Conservation (phyloP, 2,329 filamentous ascomycete species). For the Cordyceps fumosorosea region DNA sequence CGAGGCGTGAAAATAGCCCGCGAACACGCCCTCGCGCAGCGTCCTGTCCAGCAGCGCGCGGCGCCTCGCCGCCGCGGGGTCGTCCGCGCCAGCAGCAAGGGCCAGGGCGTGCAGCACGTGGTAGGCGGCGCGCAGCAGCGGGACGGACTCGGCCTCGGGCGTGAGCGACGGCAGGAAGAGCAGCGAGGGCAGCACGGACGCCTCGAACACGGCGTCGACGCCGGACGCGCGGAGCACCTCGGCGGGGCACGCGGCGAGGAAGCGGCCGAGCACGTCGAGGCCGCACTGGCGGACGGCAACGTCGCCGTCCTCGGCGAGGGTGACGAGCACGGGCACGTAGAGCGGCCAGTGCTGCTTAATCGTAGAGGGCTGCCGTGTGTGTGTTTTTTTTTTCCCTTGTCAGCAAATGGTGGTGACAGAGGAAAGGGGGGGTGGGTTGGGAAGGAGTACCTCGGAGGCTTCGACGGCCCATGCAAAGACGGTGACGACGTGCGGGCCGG, state of each 20-base stretch:
- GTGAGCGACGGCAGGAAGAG: slow-evolving; percentile 72
- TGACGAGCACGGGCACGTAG: slow-evolving; percentile 62
- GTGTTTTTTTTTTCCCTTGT: background rate
- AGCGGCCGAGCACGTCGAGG: slow-evolving; percentile 43
- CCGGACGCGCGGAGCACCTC: slow-evolving; percentile 54
- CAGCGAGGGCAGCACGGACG: slow-evolving; percentile 65
- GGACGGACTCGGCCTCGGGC: slow-evolving; percentile 61
- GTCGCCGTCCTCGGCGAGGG: slow-evolving; percentile 59
- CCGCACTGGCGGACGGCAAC: slow-evolving; percentile 47
- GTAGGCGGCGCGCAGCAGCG: slow-evolving; percentile 60
- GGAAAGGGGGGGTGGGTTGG: background rate
- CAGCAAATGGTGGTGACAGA: background rate
- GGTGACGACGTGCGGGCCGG: slow-evolving; percentile 17
- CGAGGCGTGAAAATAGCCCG: slow-evolving; percentile 50
- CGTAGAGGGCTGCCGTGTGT: background rate
- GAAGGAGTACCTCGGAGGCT: slow-evolving; percentile 42
- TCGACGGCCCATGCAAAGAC: slow-evolving; percentile 48
- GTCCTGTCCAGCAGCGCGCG: slow-evolving; percentile 44
- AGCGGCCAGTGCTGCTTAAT: slow-evolving; percentile 53
- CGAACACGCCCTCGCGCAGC: slow-evolving; percentile 49
- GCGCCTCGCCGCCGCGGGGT: slow-evolving; percentile 23
- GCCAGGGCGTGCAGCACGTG: slow-evolving; percentile 54
- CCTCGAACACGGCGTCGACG: slow-evolving; percentile 60
- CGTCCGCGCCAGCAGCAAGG: slow-evolving; percentile 35
- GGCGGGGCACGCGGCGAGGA: slow-evolving; percentile 49